Base-by-base conservation (phyloP, 176 grass and related monocot genomes). In the Musa acuminata region DNA sequence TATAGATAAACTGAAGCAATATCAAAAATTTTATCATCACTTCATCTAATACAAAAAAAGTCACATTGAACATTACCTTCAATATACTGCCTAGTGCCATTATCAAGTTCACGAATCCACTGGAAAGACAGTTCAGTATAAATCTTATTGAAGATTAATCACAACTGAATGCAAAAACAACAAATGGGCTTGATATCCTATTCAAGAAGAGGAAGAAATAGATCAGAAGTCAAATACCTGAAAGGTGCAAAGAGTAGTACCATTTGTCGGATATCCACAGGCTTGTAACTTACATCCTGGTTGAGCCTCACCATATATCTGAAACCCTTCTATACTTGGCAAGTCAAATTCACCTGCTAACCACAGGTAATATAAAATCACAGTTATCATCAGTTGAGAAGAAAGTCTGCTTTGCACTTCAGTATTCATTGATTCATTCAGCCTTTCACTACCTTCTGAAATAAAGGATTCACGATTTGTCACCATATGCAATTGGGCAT, bases 181-280 rank as follows among this genome's bases (percentile, higher is more conserved):
- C 64, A 84, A 62, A 29, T 60, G 57, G 57, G 57, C 57, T 60
- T 60, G n/a, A 21, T n/a, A 17, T n/a, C 17, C 16, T 19, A 60
- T 60, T 14, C 8, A 60, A 14, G 8, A 8, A 60, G 17, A 60
- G 17, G 17, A 1, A 20, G 17, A 60, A 60, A 60, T n/a, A 60
- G 7, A 23, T 1, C 21, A n/a, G 26, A 75, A 65, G 74, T 63
- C 49, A 68, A 49, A 68, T 84, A 99, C 95, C 90, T 99, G 95
- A 81, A 99, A 99, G 88, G 89, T 87, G 66, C 88, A 99, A 78
- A 94, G 90, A 58, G 90, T 99, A 62, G 95, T 99, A 68, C 95
- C 95, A 80, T 99, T 94, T 73, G 73, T 85, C 66, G 90, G 86
- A 73, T 79, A 91, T 70, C 95, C 95, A 81, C 87, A 87, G 64